Evolutionary conservation across 768 basidiomycete genomes (phyloP), one percentile per base, ranked within the genome.

Genomic region (Termitomyces sp.): DNA sequence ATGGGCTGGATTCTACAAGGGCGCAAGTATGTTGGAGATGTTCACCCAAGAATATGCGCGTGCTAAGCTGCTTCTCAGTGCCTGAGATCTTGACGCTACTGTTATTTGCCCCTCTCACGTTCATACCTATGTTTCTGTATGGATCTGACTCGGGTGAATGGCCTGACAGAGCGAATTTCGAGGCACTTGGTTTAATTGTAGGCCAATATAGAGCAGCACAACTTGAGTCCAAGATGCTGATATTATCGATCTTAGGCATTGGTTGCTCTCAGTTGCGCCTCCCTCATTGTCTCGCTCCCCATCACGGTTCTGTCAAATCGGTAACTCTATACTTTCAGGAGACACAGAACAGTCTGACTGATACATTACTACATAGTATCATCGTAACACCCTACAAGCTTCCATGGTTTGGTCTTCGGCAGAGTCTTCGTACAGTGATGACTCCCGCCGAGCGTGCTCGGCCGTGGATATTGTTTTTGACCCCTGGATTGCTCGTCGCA

Each of bases 381-480:
- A 88, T 93, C 61, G 91, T 87, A 3, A 93, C 92, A 0, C 91
- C 91, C 0, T 82, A 87, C 70, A 84, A 79, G 65, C 75, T 93
- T 34, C 80, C 87, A 3, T 91, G 80, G 67, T 79, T 87, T 67
- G 73, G 79, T 39, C 73, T 78, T 0, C 67, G 80, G 48, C 76
- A 80, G 60, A 81, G 88, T 15, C 70, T 93, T 11, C 86, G 87
- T n/a, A 69, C 84, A 58, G 76, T 93, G 27, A 76, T 93, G 54
- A 92, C 91, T 0, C 86, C 89, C 6, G 89, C 89, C 7, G 91
- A 93, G 70, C 83, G 84, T 49, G 78, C 81, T 34, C 79, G 80
- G 11, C 91, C 90, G 2, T 93, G 90, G 90, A 77, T 85, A 39
- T 67, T 93, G 42, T 93, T 91, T 68, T 64, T 89, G 33, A 92